phyloP scores from a whole-genome alignment of 106 monocot genomes.

The Cymbidium sinense region DNA sequence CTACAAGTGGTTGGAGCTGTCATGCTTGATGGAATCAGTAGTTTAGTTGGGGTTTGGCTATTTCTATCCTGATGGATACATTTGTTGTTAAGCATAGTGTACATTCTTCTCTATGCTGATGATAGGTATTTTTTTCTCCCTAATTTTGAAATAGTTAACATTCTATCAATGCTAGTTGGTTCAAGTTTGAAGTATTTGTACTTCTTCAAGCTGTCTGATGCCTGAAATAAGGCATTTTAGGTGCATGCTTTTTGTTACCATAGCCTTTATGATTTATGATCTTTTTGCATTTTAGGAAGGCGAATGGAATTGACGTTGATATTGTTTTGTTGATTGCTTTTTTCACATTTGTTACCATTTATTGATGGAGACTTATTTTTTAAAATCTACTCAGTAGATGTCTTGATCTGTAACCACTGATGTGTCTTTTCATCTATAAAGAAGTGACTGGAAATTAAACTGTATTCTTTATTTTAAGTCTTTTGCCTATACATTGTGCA shows the following conservation, averaged over 20 bases:
- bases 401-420: neutral
- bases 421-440: neutral
- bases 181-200: neutral
- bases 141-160: neutral
- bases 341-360: neutral
- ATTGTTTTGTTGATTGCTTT: neutral
- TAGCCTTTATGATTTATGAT: neutral
- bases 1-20: neutral
- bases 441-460: no score
- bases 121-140: slow-evolving; percentile 8
- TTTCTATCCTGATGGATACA: slow-evolving; percentile 1
- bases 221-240: neutral
- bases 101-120: slow-evolving; percentile 8
- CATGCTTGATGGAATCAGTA: neutral
- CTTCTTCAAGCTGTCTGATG: neutral
- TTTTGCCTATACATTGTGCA: no score
- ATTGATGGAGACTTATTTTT: neutral
- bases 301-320: neutral
- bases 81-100: slow-evolving; percentile 6
- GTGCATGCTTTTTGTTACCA: neutral
- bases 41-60: neutral
- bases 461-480: no score
- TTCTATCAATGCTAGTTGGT: neutral
- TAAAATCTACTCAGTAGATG: neutral
- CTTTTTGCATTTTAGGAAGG: neutral